A percentile compares a stretch with the other conserved stretches of the same genome.
Evolutionary conservation across 129 eudicot species (phyloP).

Genomic region (Lactuca sativa): DNA sequence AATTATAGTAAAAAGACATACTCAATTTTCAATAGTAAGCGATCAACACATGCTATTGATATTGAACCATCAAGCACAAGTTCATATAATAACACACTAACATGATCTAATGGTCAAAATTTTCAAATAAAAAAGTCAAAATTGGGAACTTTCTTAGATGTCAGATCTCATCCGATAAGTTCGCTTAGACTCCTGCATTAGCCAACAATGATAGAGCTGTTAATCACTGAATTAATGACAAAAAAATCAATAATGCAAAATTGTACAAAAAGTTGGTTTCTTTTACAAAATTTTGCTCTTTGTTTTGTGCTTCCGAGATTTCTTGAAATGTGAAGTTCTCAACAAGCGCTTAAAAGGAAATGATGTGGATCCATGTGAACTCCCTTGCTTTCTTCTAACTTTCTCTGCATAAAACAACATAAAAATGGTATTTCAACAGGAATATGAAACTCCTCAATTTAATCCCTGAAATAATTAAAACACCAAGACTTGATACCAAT

Average conservation of each 20-base stretch:
- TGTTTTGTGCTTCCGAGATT: slow-evolving; percentile 33
- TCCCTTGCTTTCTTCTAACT: slow-evolving; percentile 39
- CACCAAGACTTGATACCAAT: no score
- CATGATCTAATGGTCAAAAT: background rate
- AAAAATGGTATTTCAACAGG: background rate
- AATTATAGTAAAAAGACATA: no score
- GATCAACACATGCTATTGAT: background rate
- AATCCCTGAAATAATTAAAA: no score
- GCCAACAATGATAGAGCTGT: background rate
- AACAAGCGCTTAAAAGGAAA: slow-evolving; percentile 67
- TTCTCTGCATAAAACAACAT: slow-evolving; percentile 43
- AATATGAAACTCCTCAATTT: background rate
- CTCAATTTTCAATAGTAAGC: background rate
- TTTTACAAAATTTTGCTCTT: slow-evolving; percentile 35
- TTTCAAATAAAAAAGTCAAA: background rate
- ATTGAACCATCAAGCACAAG: background rate
- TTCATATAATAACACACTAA: background rate
- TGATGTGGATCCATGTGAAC: slow-evolving; percentile 28
- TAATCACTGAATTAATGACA: no score
- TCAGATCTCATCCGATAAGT: background rate
- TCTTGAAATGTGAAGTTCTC: slow-evolving; percentile 52
- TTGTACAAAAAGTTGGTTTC: background rate
- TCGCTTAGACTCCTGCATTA: slow-evolving; percentile 16
- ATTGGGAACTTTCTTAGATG: background rate
- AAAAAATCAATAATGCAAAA: no score